A percentile compares a stretch with the other conserved stretches of the same genome.
Evolutionary conservation across 2,329 filamentous ascomycete species (phyloP).

Genomic region (Trichoderma semiorbis): DNA sequence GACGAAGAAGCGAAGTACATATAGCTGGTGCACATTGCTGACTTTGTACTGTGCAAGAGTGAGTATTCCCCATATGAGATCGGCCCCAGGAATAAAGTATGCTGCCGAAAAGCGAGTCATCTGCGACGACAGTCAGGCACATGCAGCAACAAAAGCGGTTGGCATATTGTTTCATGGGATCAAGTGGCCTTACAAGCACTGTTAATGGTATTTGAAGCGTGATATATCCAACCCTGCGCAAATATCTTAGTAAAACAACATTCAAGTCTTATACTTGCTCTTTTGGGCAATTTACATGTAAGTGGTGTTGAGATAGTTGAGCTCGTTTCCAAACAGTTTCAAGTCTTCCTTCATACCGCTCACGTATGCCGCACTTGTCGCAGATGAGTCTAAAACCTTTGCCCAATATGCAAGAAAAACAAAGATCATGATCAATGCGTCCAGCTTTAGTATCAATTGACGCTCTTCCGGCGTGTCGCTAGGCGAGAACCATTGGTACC

Average conservation of each 20-base stretch:
- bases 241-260: background rate
- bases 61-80: constrained; percentile 29
- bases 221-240: constrained; percentile 20
- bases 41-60: constrained; percentile 24
- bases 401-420: constrained; percentile 55
- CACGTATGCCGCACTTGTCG: constrained; percentile 31
- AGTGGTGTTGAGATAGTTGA: constrained; percentile 46
- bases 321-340: constrained; percentile 47
- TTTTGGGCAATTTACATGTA: constrained; percentile 17
- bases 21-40: constrained; percentile 34
- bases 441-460: constrained; percentile 51
- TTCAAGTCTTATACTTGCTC: background rate
- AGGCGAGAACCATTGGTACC: constrained; percentile 46
- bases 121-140: background rate
- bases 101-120: constrained; percentile 25
- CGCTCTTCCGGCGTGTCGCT: constrained; percentile 39
- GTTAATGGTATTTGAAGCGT: constrained; percentile 21
- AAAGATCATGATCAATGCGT: constrained; percentile 51
- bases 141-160: background rate
- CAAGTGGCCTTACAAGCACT: background rate
- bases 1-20: constrained; percentile 40
- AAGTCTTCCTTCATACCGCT: constrained; percentile 47
- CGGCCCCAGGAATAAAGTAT: constrained; percentile 31
- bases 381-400: constrained; percentile 45
- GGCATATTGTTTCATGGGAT: background rate